phyloP scores from a whole-genome alignment of 78 protist genomes.

The Protostelium mycophagum region DNA sequence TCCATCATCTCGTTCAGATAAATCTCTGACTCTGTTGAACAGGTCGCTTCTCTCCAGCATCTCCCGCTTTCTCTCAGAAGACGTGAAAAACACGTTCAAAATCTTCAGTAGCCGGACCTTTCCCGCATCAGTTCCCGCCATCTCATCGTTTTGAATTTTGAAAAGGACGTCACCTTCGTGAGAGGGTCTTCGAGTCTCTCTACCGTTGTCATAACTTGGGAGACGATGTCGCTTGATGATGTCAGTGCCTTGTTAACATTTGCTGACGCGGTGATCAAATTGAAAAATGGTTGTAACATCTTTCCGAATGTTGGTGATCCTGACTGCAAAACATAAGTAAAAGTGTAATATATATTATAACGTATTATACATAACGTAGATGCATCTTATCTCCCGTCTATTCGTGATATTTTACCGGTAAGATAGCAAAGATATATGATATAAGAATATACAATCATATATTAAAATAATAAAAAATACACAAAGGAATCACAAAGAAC shows the following conservation, averaged over 20 bases:
- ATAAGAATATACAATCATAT: too few species aligned
- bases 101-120: neutral
- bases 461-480: too few species aligned
- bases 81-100: neutral
- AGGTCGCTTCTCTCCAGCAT: neutral
- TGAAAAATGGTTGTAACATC: neutral
- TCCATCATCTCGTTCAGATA: neutral
- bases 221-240: neutral
- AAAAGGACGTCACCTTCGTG: neutral
- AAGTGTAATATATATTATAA: too few species aligned
- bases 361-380: too few species aligned
- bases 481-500: too few species aligned
- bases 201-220: neutral
- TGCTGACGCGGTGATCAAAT: neutral
- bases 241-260: neutral
- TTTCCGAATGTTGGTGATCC: neutral
- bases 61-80: neutral
- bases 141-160: neutral
- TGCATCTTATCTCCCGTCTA: too few species aligned
- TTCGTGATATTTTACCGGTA: too few species aligned
- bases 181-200: neutral
- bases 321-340: neutral
- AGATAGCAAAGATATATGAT: too few species aligned
- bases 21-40: neutral
- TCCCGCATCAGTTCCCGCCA: neutral